These are phyloP conservation scores for Apiospora hydei DNA, from an alignment of 2,329 filamentous ascomycete species.

Conservation along the genomic window DNA sequence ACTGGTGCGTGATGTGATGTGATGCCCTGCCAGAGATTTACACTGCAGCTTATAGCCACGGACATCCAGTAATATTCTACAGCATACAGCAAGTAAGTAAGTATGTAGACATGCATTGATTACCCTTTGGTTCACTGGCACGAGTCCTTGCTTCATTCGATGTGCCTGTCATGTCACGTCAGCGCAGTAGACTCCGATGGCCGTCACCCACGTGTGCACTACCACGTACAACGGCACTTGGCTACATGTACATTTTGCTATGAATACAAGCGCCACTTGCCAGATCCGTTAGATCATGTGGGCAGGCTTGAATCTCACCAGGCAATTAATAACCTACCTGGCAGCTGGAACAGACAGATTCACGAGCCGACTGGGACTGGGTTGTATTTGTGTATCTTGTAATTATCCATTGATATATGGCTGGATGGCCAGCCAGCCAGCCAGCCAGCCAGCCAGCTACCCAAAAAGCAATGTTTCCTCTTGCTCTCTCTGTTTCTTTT, in stretches of 20 bases:
- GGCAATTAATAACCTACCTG: neutral
- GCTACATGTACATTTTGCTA: neutral
- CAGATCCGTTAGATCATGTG: neutral
- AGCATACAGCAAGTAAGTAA: too few relatives aligned
- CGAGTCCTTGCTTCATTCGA: slow-evolving; percentile 1
- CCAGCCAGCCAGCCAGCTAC: neutral
- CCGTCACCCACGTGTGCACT: slow-evolving; percentile 19
- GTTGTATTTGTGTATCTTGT: neutral
- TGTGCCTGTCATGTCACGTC: slow-evolving; percentile 8
- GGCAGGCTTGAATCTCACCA: neutral
- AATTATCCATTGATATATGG: neutral
- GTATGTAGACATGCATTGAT: too few relatives aligned
- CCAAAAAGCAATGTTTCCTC: neutral
- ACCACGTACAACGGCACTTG: neutral
- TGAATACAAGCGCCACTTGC: neutral
- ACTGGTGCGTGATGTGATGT: neutral
- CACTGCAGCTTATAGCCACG: neutral
- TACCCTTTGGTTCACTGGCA: neutral
- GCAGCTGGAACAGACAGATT: neutral
- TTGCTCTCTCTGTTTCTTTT: neutral
- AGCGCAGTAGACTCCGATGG: slow-evolving; percentile 5
- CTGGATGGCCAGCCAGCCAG: neutral
- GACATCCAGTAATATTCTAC: too few relatives aligned
- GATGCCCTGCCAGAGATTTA: slow-evolving; percentile 2
- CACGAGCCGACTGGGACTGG: neutral